Percentiles rank a stretch among this genome's conserved stretches.
Conservation (phyloP, 73 alveolate species). For the Tetrahymena malaccensis region DNA sequence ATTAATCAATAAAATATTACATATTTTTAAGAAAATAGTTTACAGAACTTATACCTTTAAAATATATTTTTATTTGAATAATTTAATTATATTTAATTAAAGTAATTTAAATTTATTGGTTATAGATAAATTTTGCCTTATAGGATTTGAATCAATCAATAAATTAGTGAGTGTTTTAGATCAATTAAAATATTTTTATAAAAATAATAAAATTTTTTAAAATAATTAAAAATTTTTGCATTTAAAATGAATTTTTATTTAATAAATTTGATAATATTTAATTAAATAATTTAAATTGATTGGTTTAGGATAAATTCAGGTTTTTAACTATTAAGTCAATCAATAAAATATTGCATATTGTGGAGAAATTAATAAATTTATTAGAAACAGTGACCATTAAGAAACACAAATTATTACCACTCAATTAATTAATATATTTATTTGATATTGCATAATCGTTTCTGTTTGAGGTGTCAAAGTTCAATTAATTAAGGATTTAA, state of each 20-base stretch:
- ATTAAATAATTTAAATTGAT: not conserved
- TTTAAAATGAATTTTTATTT: no score
- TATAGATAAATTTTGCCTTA: not conserved
- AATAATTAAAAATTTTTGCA: no score
- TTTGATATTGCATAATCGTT: not conserved
- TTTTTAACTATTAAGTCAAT: not conserved
- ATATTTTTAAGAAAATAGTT: not conserved
- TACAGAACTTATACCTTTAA: no score
- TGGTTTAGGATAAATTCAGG: not conserved
- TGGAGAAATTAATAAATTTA: not conserved
- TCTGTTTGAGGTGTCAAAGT: not conserved
- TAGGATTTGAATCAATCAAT: no score
- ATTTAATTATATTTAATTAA: no score
- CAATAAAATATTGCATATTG: not conserved
- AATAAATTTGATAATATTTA: no score
- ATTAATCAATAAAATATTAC: no score
- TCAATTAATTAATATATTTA: not conserved
- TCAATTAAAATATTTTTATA: no score
- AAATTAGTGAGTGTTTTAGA: no score
- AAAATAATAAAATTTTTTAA: no score
- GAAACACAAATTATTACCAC: not conserved
- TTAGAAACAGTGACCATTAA: not conserved
- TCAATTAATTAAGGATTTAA: not conserved
- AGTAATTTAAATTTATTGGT: not conserved
- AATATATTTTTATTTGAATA: no score